These are phyloP conservation scores for Gaeumannomyces tritici DNA, from an alignment of 2,329 filamentous ascomycete species.

Conservation along the genomic window DNA sequence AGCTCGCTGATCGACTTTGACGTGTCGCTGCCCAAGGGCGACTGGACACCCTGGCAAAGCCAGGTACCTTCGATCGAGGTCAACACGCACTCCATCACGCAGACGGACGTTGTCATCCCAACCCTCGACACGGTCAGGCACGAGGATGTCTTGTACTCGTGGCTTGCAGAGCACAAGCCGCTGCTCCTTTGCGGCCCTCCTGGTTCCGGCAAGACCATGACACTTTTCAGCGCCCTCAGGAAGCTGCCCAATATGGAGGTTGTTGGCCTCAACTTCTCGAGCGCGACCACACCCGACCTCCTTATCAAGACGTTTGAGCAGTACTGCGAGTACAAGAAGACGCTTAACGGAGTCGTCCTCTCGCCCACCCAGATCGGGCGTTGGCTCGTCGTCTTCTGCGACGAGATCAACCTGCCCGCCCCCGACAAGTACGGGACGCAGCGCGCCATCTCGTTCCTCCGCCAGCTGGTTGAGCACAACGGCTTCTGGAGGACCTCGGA, in stretches of 20 bases:
- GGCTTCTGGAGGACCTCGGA: constrained; percentile 98
- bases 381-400: constrained; percentile 98
- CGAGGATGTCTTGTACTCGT: constrained; percentile 98
- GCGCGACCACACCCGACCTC: constrained; percentile 92
- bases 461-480: constrained; percentile 96
- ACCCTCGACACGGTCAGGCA: constrained; percentile 95
- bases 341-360: constrained; percentile 87
- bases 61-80: constrained; percentile 92
- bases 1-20: constrained; percentile 94
- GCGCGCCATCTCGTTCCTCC: constrained; percentile 90
- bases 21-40: constrained; percentile 72
- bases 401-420: constrained; percentile 97
- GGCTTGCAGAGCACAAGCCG: constrained; percentile 97
- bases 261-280: constrained; percentile 98
- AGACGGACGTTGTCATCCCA: constrained; percentile 97
- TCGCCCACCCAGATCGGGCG: constrained; percentile 93
- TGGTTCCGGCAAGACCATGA: constrained; percentile 99
- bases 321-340: constrained; percentile 99
- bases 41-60: constrained; percentile 90
- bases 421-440: constrained; percentile 97
- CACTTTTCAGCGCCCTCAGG: constrained; percentile 89
- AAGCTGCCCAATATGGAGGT: constrained; percentile 99
- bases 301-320: constrained; percentile 99
- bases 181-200: constrained; percentile 92
- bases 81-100: constrained; percentile 95